A percentile compares a stretch with the other conserved stretches of the same genome.
These are phyloP conservation scores for Phaseolus coccineus DNA, from an alignment of 331 rosid species.

Conservation along the genomic window DNA sequence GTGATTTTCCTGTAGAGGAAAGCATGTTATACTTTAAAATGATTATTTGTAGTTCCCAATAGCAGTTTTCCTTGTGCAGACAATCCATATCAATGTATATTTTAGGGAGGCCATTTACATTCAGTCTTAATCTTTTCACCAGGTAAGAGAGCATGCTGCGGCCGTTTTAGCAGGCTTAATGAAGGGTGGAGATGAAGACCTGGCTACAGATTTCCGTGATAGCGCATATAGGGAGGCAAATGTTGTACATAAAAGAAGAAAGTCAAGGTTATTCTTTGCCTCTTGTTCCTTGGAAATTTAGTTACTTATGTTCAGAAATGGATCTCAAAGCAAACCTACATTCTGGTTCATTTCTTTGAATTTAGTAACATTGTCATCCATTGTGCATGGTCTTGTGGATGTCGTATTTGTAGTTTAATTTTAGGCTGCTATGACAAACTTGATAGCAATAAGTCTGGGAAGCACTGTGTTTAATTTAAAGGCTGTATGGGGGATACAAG, in stretches of 20 bases:
- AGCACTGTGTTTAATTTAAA: neutral
- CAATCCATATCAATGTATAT: constrained; percentile 25
- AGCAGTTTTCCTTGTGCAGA: constrained; percentile 18
- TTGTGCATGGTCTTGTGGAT: constrained; percentile 22
- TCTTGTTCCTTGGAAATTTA: constrained; percentile 26
- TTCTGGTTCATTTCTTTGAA: constrained; percentile 30
- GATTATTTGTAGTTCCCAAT: constrained; percentile 7
- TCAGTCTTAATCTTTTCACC: constrained; percentile 43
- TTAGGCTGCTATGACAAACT: neutral
- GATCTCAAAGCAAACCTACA: neutral
- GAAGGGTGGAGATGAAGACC: constrained; percentile 97
- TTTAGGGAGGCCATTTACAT: constrained; percentile 32
- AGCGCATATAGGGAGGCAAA: constrained; percentile 80
- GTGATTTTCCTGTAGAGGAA: constrained; percentile 24
- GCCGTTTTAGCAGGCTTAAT: constrained; percentile 97
- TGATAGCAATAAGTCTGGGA: neutral
- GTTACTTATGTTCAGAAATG: constrained; percentile 15
- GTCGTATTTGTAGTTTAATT: constrained; percentile 13
- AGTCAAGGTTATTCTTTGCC: constrained; percentile 62
- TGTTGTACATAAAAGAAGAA: constrained; percentile 70
- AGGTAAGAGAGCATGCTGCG: constrained; percentile 99
- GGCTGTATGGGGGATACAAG: neutral
- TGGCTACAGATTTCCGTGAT: constrained; percentile 84
- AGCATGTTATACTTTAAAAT: neutral
- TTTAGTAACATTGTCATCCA: neutral